phyloP scores from a whole-genome alignment of 352 stramenopile genomes.

The Phytopythium mirpurense region DNA sequence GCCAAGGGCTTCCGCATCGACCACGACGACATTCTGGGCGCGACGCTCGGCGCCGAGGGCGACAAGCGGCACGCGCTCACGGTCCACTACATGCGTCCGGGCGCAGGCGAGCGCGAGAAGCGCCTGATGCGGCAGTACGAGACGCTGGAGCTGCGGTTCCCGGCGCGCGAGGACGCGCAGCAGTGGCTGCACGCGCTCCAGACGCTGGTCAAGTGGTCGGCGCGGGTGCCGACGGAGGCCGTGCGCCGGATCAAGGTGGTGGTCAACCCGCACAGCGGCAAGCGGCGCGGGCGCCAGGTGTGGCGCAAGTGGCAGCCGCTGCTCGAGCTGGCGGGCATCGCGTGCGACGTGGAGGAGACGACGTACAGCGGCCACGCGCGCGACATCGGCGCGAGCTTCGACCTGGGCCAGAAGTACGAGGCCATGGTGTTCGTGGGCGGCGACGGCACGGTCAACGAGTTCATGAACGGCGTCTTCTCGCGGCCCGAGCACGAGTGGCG shows the following conservation, averaged over 20 bases:
- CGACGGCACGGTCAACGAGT: slow-evolving; percentile 80
- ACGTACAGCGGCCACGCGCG: slow-evolving; percentile 65
- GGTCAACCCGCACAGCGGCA: slow-evolving; percentile 71
- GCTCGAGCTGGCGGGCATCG: slow-evolving; percentile 55
- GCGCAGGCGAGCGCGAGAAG: slow-evolving; percentile 42
- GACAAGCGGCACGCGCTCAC: slow-evolving; percentile 28
- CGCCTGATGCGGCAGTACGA: slow-evolving; percentile 53
- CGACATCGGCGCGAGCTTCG: slow-evolving; percentile 58
- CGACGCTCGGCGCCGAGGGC: slow-evolving; percentile 18
- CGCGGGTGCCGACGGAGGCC: slow-evolving; percentile 45
- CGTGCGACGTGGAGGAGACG: slow-evolving; percentile 76
- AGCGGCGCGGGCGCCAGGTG: slow-evolving; percentile 51
- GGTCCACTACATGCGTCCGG: slow-evolving; percentile 64
- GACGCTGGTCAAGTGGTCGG: slow-evolving; percentile 62
- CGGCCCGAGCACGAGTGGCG: slow-evolving; percentile 69
- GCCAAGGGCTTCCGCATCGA: slow-evolving; percentile 39
- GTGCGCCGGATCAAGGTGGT: slow-evolving; percentile 68
- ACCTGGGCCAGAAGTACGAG: slow-evolving; percentile 61
- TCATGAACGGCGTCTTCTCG: slow-evolving; percentile 78
- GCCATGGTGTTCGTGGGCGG: slow-evolving; percentile 74
- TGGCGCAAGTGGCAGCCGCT: slow-evolving; percentile 56
- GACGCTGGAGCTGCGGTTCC: slow-evolving; percentile 33
- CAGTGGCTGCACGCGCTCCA: slow-evolving; percentile 40
- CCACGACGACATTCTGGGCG: slow-evolving; percentile 54
- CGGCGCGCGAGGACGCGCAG: slow-evolving; percentile 16